Evolutionary conservation across 345 rosid genomes (phyloP).

Genomic region (Trapa bicornis): DNA sequence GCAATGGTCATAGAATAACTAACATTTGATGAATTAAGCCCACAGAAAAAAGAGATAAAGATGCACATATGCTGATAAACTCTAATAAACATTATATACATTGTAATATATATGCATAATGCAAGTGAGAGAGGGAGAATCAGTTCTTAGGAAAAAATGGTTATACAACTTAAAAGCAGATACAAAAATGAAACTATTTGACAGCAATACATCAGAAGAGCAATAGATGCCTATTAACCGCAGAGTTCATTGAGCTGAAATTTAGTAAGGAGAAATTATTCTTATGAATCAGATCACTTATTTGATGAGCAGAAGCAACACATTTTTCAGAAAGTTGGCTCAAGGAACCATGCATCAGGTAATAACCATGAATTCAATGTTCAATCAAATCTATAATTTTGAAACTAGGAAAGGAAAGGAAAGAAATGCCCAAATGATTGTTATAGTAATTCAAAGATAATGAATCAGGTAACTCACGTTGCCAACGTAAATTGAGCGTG

Average conservation of each 20-base stretch:
- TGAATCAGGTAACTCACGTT: constrained; percentile 52
- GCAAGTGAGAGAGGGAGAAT: neutral
- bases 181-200: neutral
- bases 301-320: neutral
- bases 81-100: neutral
- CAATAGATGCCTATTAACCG: neutral
- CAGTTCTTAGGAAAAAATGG: neutral
- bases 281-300: neutral
- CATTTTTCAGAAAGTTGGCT: neutral
- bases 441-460: neutral
- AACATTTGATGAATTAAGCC: neutral
- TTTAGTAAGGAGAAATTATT: neutral
- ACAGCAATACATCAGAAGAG: neutral
- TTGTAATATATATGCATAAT: neutral
- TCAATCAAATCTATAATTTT: neutral
- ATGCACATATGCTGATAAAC: neutral
- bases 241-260: too few relatives aligned
- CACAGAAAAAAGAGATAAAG: neutral
- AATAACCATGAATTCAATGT: neutral
- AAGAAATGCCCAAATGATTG: neutral
- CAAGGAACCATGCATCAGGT: neutral
- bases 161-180: neutral
- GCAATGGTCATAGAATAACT: neutral
- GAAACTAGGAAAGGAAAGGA: too few relatives aligned
- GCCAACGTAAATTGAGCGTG: constrained; percentile 93